Conservation (phyloP, 78 protist species). For the Blattamonas nauphoetae region DNA sequence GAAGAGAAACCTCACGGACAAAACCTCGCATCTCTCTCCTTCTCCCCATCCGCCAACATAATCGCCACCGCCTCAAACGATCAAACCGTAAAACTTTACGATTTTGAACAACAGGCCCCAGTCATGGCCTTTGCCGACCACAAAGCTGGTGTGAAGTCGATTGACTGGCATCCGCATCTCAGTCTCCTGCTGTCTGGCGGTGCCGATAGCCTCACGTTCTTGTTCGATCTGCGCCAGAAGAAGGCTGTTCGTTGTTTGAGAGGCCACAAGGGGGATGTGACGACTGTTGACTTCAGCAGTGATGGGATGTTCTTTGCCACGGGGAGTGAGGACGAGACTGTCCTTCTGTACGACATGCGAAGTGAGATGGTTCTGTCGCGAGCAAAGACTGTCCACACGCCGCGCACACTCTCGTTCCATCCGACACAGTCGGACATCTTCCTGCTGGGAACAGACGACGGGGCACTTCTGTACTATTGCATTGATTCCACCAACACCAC, state of each 20-base stretch:
- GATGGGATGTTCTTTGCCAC: background rate
- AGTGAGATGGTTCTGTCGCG: background rate
- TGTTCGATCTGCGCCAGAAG: background rate
- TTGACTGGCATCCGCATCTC: background rate
- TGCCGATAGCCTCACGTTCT: background rate
- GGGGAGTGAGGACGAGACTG: background rate
- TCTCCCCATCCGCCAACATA: background rate
- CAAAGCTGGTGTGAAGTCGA: background rate
- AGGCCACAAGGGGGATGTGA: background rate
- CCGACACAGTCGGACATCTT: background rate
- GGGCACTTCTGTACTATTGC: background rate
- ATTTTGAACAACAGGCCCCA: background rate
- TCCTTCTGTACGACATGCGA: background rate
- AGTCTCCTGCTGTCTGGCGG: background rate
- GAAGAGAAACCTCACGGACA: background rate
- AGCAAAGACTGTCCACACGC: background rate
- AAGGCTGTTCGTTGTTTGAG: background rate
- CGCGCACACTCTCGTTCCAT: background rate
- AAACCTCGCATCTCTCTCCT: background rate
- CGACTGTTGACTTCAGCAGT: background rate
- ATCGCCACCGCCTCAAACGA: background rate
- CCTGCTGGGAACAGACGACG: background rate
- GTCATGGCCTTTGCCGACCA: background rate
- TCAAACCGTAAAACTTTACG: background rate
- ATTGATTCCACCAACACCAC: too few species aligned